phyloP scores from a whole-genome alignment of 1,139 yeast genomes.

The Kazachstania sp. region DNA sequence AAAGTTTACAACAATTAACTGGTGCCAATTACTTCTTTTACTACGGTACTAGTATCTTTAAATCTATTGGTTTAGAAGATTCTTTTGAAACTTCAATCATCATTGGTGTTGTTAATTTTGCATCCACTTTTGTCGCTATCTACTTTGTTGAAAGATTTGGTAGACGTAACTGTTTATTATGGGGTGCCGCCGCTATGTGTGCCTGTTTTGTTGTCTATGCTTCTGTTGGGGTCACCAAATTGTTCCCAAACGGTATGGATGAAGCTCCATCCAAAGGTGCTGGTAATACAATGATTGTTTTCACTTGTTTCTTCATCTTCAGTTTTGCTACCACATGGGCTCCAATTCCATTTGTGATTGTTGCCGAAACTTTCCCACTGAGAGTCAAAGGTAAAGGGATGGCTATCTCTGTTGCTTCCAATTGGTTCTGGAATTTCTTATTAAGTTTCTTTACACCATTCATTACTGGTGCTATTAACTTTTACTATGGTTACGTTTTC shows the following conservation, averaged over 20 bases:
- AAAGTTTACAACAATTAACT: constrained; percentile 31
- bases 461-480: constrained; percentile 7
- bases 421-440: constrained; percentile 70
- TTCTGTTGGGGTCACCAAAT: constrained; percentile 52
- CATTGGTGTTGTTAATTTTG: constrained; percentile 62
- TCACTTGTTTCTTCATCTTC: constrained; percentile 67
- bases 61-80: constrained; percentile 57
- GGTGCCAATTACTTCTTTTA: constrained; percentile 50
- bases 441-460: constrained; percentile 49
- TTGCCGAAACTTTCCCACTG: constrained; percentile 18
- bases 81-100: constrained; percentile 26
- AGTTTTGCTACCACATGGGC: constrained; percentile 53
- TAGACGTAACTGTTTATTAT: constrained; percentile 44
- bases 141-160: constrained; percentile 59
- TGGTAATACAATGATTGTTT: constrained; percentile 68
- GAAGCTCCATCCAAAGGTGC: constrained; percentile 41
- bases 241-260: constrained; percentile 43
- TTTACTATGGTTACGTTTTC: constrained; percentile 8
- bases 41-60: constrained; percentile 61
- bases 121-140: constrained; percentile 42
- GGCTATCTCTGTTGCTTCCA: constrained; percentile 60
- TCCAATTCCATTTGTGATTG: not conserved
- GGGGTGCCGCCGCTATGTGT: constrained; percentile 56
- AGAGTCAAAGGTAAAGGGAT: constrained; percentile 69
- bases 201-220: constrained; percentile 56